A percentile compares a stretch with the other conserved stretches of the same genome.
phyloP scores from a whole-genome alignment of 1,284 basidiomycete species.

The Ceratobasidium theobromae region DNA sequence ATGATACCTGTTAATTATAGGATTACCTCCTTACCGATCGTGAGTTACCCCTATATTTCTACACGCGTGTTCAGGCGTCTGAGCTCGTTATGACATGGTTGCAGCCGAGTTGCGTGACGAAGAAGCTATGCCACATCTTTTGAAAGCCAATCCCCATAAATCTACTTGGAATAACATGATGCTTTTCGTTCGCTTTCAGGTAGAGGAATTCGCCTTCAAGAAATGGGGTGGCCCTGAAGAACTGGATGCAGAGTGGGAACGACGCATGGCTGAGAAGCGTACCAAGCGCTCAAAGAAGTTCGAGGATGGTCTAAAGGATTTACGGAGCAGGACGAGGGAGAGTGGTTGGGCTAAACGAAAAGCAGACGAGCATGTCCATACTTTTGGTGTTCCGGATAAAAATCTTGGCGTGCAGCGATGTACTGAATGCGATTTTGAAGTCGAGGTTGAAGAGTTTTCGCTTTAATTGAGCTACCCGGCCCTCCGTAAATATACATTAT shows the following conservation, averaged over 20 bases:
- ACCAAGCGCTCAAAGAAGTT: constrained; percentile 93
- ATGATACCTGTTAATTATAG: constrained; percentile 46
- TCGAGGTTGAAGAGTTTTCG: constrained; percentile 80
- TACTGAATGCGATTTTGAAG: constrained; percentile 81
- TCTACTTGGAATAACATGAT: constrained; percentile 99
- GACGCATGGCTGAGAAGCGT: constrained; percentile 79
- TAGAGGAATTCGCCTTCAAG: constrained; percentile 95
- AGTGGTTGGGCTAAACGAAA: constrained; percentile 85
- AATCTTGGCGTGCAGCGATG: constrained; percentile 70
- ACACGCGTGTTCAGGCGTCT: neutral
- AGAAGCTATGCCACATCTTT: constrained; percentile 88
- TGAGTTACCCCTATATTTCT: too few species aligned
- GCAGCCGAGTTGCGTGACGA: constrained; percentile 89
- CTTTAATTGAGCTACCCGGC: neutral
- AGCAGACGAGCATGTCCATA: constrained; percentile 85
- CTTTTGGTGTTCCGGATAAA: constrained; percentile 63
- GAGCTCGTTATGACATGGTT: neutral
- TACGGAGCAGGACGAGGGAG: constrained; percentile 83
- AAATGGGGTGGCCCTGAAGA: constrained; percentile 97
- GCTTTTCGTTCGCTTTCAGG: constrained; percentile 92
- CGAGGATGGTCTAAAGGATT: constrained; percentile 77
- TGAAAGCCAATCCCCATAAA: constrained; percentile 96
- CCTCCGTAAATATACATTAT: neutral
- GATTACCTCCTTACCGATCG: constrained; percentile 90
- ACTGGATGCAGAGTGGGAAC: constrained; percentile 85